Conservation (phyloP, 257 asterid genomes). For the Anisodus tanguticus region DNA sequence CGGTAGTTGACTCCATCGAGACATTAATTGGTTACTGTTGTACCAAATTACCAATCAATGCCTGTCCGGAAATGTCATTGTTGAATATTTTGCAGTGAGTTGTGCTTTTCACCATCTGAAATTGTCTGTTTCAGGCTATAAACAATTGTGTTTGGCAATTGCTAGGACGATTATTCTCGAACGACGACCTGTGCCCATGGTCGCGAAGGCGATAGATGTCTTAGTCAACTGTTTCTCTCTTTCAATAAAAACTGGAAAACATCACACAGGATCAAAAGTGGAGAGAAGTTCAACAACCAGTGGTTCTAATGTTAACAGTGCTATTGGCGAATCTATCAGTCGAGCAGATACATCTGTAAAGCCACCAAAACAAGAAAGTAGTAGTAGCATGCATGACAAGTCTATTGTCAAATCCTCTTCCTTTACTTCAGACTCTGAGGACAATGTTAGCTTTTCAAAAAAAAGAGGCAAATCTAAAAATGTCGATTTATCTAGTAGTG, state of each 20-base stretch:
- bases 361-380: conserved; percentile 46
- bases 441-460: conserved; percentile 39
- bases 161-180: conserved; percentile 74
- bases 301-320: conserved; percentile 49
- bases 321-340: conserved; percentile 42
- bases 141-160: conserved; percentile 70
- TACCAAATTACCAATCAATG: neutral
- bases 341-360: conserved; percentile 50
- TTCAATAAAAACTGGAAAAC: conserved; percentile 74
- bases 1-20: neutral
- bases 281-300: conserved; percentile 58
- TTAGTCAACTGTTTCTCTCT: conserved; percentile 55
- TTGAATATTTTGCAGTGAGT: conserved; percentile 4
- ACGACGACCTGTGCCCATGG: conserved; percentile 75
- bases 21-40: conserved; percentile 17
- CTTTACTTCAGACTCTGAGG: conserved; percentile 63
- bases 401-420: conserved; percentile 42
- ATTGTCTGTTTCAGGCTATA: conserved; percentile 69
- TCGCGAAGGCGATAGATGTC: conserved; percentile 66
- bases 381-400: conserved; percentile 44
- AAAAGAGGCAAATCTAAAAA: conserved; percentile 35
- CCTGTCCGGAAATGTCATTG: neutral
- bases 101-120: neutral
- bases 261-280: conserved; percentile 53
- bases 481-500: conserved; percentile 49